phyloP scores from a whole-genome alignment of 202 grass and related monocot species.

The Dendrocalamus latiflorus region DNA sequence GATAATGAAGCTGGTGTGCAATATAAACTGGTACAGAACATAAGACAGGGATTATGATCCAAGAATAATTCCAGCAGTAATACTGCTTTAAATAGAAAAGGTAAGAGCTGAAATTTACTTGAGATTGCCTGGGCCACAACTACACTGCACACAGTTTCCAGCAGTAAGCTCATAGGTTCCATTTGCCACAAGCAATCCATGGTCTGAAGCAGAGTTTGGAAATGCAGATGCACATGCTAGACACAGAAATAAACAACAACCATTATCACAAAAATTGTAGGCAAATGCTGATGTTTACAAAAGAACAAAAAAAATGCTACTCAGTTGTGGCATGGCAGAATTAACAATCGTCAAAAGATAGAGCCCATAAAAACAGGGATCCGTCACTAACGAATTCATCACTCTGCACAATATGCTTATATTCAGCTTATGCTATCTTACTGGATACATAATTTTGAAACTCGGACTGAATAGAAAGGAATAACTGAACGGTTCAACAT shows the following conservation, averaged over 20 bases:
- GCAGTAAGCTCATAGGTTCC: constrained; percentile 74
- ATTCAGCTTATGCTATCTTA: not conserved
- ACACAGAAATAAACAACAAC: not conserved
- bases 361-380: not conserved
- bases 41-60: not conserved
- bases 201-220: constrained; percentile 56
- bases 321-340: not conserved
- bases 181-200: constrained; percentile 82
- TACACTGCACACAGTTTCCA: constrained; percentile 78
- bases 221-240: constrained; percentile 83
- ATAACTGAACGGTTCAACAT: not conserved
- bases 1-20: constrained; percentile 69
- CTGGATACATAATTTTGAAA: not conserved
- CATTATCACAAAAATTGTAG: not conserved
- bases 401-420: not conserved
- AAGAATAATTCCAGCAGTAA: not conserved
- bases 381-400: not conserved
- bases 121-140: constrained; percentile 78
- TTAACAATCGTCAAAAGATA: not conserved
- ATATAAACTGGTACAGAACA: constrained; percentile 56
- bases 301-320: not conserved
- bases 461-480: not conserved
- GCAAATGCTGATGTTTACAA: not conserved
- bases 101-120: constrained; percentile 41
- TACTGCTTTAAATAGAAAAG: not conserved